These are phyloP conservation scores for Earliella scabrosa DNA, from an alignment of 1,284 basidiomycete species.

Conservation along the genomic window DNA sequence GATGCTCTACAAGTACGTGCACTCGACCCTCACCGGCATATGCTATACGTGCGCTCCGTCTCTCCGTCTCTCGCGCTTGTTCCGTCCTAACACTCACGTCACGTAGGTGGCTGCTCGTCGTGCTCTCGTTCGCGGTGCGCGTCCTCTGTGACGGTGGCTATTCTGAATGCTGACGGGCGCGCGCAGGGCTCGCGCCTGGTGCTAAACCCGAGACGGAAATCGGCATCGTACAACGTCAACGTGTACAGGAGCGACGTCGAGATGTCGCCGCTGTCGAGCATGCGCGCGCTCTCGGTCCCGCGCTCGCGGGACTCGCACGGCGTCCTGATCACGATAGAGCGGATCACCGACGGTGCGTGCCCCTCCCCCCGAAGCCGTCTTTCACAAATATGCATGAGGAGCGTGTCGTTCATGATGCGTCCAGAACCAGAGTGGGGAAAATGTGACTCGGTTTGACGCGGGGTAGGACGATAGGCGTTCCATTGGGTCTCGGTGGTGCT, in stretches of 20 bases:
- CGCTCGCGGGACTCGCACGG: neutral
- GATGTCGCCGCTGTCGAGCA: neutral
- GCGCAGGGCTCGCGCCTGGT: slow-evolving; percentile 30
- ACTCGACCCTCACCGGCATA: slow-evolving; percentile 33
- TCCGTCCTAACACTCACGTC: neutral
- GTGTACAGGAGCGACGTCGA: slow-evolving; percentile 5
- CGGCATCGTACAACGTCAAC: neutral
- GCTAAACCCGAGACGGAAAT: slow-evolving; percentile 23
- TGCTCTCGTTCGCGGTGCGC: slow-evolving; percentile 31
- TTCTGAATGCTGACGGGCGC: neutral
- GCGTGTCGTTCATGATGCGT: too few species aligned
- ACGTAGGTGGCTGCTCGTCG: slow-evolving; percentile 31
- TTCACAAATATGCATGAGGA: too few species aligned
- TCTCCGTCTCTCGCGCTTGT: neutral
- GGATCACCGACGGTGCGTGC: slow-evolving; percentile 8
- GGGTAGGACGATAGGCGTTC: too few species aligned
- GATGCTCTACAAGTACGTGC: slow-evolving; percentile 30
- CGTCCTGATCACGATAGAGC: slow-evolving; percentile 6
- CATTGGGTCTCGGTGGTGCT: too few species aligned
- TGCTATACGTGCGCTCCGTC: slow-evolving; percentile 30
- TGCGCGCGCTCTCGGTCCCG: neutral
- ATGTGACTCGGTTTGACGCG: too few species aligned
- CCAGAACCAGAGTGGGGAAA: too few species aligned
- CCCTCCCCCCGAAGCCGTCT: too few species aligned
- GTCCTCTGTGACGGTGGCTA: too few species aligned